Evolutionary conservation across 495 filamentous ascomycete genomes (phyloP).

Genomic region (Pyronema omphalodes): DNA sequence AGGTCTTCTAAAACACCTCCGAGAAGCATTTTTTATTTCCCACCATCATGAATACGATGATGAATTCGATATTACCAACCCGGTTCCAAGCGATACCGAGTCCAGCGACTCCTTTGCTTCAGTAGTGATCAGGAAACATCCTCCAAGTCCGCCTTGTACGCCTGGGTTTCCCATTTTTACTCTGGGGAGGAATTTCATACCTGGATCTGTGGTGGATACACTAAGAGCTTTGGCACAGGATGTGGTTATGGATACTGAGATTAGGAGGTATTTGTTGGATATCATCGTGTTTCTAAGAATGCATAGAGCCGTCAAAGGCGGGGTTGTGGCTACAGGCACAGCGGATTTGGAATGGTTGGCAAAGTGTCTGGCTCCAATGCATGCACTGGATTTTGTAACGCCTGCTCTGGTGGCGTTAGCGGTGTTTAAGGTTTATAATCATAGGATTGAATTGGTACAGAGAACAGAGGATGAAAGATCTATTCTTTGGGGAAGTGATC

Average conservation of each 20-base stretch:
- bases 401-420: conserved; percentile 72
- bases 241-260: conserved; percentile 36
- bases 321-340: conserved; percentile 59
- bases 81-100: background rate
- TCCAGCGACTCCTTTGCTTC: conserved; percentile 20
- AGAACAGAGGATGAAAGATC: conserved; percentile 59
- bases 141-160: background rate
- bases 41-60: conserved; percentile 45
- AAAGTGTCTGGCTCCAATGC: conserved; percentile 60
- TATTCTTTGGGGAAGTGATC: conserved; percentile 80
- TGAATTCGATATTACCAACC: background rate
- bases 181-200: background rate
- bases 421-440: conserved; percentile 72
- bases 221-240: conserved; percentile 14
- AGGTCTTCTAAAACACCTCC: too few species aligned
- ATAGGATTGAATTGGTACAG: conserved; percentile 50
- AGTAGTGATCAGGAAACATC: conserved; percentile 25
- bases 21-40: conserved; percentile 48
- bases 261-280: conserved; percentile 66
- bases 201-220: conserved; percentile 5
- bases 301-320: conserved; percentile 64
- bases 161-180: background rate
- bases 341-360: conserved; percentile 51
- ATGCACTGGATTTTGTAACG: conserved; percentile 62
- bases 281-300: conserved; percentile 67